Percentiles rank a stretch among this genome's conserved stretches.
phyloP scores from a whole-genome alignment of 2,329 filamentous ascomycete species.

The Hypoxylon sp. region DNA sequence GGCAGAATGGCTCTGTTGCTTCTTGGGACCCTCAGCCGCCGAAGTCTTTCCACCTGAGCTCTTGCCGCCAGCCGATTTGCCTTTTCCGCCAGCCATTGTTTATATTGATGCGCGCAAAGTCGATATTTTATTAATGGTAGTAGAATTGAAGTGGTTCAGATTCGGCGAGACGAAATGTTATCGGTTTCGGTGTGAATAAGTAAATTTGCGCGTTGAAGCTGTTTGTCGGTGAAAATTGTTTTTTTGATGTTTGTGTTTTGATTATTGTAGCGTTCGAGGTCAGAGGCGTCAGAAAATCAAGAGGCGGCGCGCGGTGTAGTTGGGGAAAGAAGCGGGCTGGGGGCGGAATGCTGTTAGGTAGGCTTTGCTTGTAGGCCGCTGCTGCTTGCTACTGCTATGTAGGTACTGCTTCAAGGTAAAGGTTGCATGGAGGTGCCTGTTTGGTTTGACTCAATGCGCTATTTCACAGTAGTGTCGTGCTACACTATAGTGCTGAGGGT shows the following conservation, averaged over 20 bases:
- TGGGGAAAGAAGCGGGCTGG: slow-evolving; percentile 41
- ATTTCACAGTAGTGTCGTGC: slow-evolving; percentile 17
- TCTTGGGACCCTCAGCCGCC: slow-evolving; percentile 77
- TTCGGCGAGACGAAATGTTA: slow-evolving; percentile 17
- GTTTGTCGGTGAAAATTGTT: slow-evolving; percentile 50
- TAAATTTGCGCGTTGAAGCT: slow-evolving; percentile 50
- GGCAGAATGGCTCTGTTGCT: slow-evolving; percentile 95
- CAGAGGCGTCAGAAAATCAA: slow-evolving; percentile 47
- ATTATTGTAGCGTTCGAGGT: slow-evolving; percentile 38
- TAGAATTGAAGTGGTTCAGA: slow-evolving; percentile 17
- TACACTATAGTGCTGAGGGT: slow-evolving; percentile 16
- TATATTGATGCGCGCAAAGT: slow-evolving; percentile 47
- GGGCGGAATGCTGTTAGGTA: slow-evolving; percentile 13
- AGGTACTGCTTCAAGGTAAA: background rate
- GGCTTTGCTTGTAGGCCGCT: slow-evolving; percentile 3
- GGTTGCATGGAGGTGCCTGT: slow-evolving; percentile 1
- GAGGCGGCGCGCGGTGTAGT: slow-evolving; percentile 50
- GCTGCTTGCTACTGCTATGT: slow-evolving; percentile 2
- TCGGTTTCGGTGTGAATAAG: slow-evolving; percentile 39
- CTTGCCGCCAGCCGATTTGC: slow-evolving; percentile 89
- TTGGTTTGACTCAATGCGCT: slow-evolving; percentile 21
- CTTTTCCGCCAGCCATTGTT: slow-evolving; percentile 88
- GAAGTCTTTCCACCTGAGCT: slow-evolving; percentile 57
- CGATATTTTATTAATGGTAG: slow-evolving; percentile 25
- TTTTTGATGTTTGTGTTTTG: slow-evolving; percentile 52